These are phyloP conservation scores for Colletotrichum karsti DNA, from an alignment of 2,329 filamentous ascomycete species.

Conservation along the genomic window DNA sequence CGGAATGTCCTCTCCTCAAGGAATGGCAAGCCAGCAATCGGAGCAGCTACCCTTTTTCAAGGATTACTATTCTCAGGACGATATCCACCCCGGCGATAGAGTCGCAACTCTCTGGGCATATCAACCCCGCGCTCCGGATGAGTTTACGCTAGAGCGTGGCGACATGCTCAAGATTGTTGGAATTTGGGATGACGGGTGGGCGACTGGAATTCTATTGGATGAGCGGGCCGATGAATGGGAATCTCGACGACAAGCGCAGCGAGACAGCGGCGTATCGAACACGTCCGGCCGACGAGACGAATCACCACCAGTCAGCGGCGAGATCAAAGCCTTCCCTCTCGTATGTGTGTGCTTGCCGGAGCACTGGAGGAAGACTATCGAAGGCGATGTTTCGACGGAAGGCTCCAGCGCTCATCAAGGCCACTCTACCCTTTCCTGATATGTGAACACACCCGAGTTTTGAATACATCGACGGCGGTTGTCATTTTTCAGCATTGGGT, in stretches of 20 bases:
- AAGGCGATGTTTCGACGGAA: slow-evolving; percentile 81
- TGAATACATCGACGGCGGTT: slow-evolving; percentile 34
- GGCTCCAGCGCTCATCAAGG: slow-evolving; percentile 54
- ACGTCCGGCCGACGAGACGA: slow-evolving; percentile 70
- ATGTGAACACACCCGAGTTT: slow-evolving; percentile 23
- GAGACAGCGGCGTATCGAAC: slow-evolving; percentile 93
- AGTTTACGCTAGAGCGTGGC: slow-evolving; percentile 91
- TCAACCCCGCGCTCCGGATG: slow-evolving; percentile 90
- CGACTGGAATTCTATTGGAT: slow-evolving; percentile 85
- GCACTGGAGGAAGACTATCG: slow-evolving; percentile 96
- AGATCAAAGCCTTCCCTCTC: slow-evolving; percentile 97
- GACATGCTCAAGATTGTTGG: slow-evolving; percentile 99
- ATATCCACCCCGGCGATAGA: slow-evolving; percentile 90
- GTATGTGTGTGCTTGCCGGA: slow-evolving; percentile 96
- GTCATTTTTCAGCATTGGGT: slow-evolving; percentile 42
- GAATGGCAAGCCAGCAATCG: slow-evolving; percentile 86
- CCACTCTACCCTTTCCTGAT: slow-evolving; percentile 37
- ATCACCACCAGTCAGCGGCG: slow-evolving; percentile 74
- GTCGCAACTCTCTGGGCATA: slow-evolving; percentile 97
- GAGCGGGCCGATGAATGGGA: slow-evolving; percentile 93
- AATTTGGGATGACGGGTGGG: slow-evolving; percentile 99
- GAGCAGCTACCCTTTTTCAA: slow-evolving; percentile 97
- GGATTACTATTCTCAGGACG: slow-evolving; percentile 97
- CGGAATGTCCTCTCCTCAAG: slow-evolving; percentile 84
- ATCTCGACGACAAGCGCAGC: slow-evolving; percentile 75